These are phyloP conservation scores for Melocanna baccifera DNA, from an alignment of 176 grass and related monocot genomes.

Conservation along the genomic window DNA sequence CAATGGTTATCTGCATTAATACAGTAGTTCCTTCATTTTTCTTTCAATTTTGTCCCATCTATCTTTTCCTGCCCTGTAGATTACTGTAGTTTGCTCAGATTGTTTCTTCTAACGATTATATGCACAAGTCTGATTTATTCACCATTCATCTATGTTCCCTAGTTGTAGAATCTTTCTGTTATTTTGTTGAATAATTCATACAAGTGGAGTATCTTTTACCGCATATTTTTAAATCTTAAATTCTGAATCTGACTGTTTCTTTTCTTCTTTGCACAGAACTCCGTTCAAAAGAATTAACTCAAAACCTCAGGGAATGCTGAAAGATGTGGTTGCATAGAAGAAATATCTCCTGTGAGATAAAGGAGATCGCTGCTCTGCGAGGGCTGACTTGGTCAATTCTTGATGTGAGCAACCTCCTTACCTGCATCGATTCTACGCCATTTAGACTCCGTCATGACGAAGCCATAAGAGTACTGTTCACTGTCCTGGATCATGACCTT, in stretches of 20 bases:
- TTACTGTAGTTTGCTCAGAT: not conserved
- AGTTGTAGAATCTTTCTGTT: not conserved
- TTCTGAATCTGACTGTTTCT: not conserved
- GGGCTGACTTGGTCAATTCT: conserved; percentile 21
- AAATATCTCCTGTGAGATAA: conserved; percentile 30
- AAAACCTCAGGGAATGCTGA: conserved; percentile 75
- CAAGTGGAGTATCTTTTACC: not conserved
- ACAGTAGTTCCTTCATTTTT: not conserved
- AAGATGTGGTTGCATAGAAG: conserved; percentile 82
- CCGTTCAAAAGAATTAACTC: not conserved
- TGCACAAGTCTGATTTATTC: not conserved
- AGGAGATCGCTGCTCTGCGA: conserved; percentile 14
- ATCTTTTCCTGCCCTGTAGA: not conserved
- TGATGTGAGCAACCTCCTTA: conserved; percentile 35
- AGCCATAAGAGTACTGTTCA: conserved; percentile 45
- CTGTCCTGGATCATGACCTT: conserved; percentile 35
- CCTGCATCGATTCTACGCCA: conserved; percentile 13
- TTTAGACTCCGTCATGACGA: conserved; percentile 33
- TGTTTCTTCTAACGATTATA: not conserved
- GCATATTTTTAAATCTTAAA: not conserved
- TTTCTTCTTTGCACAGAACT: not conserved
- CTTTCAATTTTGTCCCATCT: not conserved
- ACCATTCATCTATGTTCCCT: not conserved
- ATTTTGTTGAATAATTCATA: not conserved
- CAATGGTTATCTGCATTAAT: not conserved